Evolutionary conservation across 768 basidiomycete genomes (phyloP), one percentile per base, ranked within the genome.

Genomic region (Tricholoma sp.): DNA sequence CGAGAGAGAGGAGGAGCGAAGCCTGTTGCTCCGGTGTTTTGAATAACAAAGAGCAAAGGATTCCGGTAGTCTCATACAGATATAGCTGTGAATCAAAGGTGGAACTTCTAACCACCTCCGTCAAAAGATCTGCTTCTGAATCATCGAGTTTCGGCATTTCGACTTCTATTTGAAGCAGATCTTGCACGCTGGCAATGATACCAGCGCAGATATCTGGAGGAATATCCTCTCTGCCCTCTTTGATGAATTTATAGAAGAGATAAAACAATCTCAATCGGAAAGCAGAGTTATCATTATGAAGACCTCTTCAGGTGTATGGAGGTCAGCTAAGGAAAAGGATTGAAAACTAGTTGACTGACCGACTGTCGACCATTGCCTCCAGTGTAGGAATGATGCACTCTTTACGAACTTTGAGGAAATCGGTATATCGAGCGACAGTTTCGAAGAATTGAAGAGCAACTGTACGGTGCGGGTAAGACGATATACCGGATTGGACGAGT

Each of bases 381-480:
- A 99, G 75, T 1, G 91, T 83, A 1, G 92, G 91, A 63, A 91
- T 77, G 53, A 98, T 91, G 63, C 86, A 91, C 56, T 92, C 89
- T 64, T 88, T 91, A 60, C 93, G 85, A 21, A 94, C 86, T 71
- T 91, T 94, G 85, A 98, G 98, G 70, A 99, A 98, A 64, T 98
- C 97, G 34, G 85, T 83, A 68, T 98, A 99, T 50, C 97, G 83
- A n/a, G 91, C 83, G 10, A 82, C 82, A 4, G 91, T 89, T 72
- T 99, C 97, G 61, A 98, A 98, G 71, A 91, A 94, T 66, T 96
- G 94, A 71, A 95, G 79, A 7, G 83, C 78, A 18, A 98, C 95
- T 11, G 86, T 79, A 29, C 85, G 84, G 72, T 95, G 89, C 5
- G 92, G 94, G 72, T 87, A 94, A 4, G 80, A 76, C 12, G 86